Evolutionary conservation across 306 rosid species (phyloP), one percentile per base, ranked within the genome.

Genomic region (Oxytropis ochrocephala): DNA sequence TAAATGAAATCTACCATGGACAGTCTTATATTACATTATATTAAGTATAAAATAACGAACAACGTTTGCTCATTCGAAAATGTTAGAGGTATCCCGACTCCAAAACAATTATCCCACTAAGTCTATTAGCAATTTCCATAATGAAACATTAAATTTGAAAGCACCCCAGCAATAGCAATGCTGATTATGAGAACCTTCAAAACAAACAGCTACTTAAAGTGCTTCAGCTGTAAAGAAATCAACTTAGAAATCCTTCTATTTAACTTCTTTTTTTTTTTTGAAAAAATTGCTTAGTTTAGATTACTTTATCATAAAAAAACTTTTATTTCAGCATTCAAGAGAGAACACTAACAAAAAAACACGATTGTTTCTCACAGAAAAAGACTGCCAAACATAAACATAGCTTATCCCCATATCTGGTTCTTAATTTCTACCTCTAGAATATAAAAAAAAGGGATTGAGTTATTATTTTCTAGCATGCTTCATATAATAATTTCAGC

Each of bases 141-240:
- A 64, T 79, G 81, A 84, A 81, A 56, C 78, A 59, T 60, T 78
- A 76, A 69, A 81, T 4, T 19, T 16, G 38, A 36, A 72, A 76
- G 67, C 87, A 36, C 84, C 96, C 71, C 77, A 69, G 53, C 84
- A 47, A 60, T 35, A 74, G 75, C 46, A 61, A 65, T 78, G 75
- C 62, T 79, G 82, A 83, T 61, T 24, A 74, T 79, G 80, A 57
- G n/a, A 83, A 38, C 73, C 73, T 79, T 17, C 85, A 79, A 3
- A 85, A 78, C 41, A 84, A 85, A 27, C 76, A 78, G 8, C 71
- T 74, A 29, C 64, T 73, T 70, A 79, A 85, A 57, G 73, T 75
- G 35, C 50, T 80, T 62, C 78, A 79, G 69, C 44, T 69, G 17
- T 3, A 35, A 35, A 19, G 2, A 13, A 24, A 58, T 12, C 16